Percentiles rank a stretch among this genome's conserved stretches.
These are phyloP conservation scores for Scheffersomyces stambukii DNA, from an alignment of 1,139 yeast genomes.

Conservation along the genomic window DNA sequence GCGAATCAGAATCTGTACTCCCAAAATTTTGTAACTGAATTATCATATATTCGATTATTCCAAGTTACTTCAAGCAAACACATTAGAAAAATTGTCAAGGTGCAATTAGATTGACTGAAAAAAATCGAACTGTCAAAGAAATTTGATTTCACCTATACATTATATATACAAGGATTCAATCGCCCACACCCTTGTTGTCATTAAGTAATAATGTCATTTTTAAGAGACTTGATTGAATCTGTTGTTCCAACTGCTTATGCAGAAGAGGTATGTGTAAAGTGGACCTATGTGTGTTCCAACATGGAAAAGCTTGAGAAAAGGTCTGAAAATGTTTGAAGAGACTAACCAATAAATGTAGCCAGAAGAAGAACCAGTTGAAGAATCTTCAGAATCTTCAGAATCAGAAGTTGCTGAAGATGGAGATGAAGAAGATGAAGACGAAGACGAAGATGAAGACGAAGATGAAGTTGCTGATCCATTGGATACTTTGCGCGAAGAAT, in stretches of 20 bases:
- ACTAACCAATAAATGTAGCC: too few species aligned
- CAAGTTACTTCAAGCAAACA: slow-evolving; percentile 1
- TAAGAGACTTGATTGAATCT: slow-evolving; percentile 77
- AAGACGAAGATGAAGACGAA: slow-evolving; percentile 75
- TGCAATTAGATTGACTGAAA: slow-evolving; percentile 4
- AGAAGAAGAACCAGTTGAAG: slow-evolving; percentile 26
- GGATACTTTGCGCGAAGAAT: slow-evolving; percentile 63
- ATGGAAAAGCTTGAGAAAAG: background rate
- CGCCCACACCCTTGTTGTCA: background rate
- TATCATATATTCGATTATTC: slow-evolving; percentile 1
- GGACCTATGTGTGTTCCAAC: background rate
- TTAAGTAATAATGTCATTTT: slow-evolving; percentile 50
- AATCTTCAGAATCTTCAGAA: too few species aligned
- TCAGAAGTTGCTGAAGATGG: slow-evolving; percentile 52
- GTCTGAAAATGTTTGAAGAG: background rate
- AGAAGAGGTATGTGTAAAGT: slow-evolving; percentile 55
- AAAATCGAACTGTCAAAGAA: too few species aligned
- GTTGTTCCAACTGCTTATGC: slow-evolving; percentile 85
- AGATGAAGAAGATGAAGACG: slow-evolving; percentile 67
- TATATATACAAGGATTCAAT: background rate
- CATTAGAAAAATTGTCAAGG: background rate
- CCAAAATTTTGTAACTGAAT: too few species aligned
- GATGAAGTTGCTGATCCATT: slow-evolving; percentile 69
- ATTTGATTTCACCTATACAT: too few species aligned
- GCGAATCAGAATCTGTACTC: slow-evolving; percentile 1